These are phyloP conservation scores for Coniferiporia weirii DNA, from an alignment of 1,284 basidiomycete genomes.

Conservation along the genomic window DNA sequence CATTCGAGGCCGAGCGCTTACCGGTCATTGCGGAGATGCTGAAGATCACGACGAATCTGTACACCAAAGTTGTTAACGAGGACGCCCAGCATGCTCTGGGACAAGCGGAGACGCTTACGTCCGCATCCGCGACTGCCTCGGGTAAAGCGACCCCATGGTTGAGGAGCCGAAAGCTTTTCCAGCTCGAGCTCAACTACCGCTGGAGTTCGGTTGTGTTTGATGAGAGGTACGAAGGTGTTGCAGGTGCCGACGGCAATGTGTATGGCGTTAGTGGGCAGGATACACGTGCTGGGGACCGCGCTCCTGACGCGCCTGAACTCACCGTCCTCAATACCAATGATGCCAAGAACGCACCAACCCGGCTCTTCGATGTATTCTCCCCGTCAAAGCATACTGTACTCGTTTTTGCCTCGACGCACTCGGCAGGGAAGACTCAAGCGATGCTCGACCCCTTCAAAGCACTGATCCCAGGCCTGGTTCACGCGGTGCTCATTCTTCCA, in stretches of 20 bases:
- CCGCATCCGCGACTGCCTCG: neutral
- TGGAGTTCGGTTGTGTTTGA: constrained; percentile 21
- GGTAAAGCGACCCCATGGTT: neutral
- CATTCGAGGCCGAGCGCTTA: constrained; percentile 33
- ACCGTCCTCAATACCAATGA: neutral
- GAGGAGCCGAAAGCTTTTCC: constrained; percentile 8
- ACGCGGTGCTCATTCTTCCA: constrained; percentile 8
- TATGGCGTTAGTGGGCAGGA: constrained; percentile 1
- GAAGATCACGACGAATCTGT: neutral
- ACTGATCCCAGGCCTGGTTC: constrained; percentile 6
- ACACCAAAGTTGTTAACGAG: neutral
- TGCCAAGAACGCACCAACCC: neutral
- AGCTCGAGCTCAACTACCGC: constrained; percentile 21
- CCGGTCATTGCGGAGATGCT: constrained; percentile 38
- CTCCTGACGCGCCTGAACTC: neutral
- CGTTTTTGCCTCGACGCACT: constrained; percentile 7
- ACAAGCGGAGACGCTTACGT: neutral
- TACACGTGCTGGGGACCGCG: constrained; percentile 1
- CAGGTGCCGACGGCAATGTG: neutral
- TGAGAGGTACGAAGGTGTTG: neutral
- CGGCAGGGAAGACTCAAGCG: neutral
- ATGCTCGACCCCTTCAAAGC: neutral
- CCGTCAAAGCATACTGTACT: constrained; percentile 19
- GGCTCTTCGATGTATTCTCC: constrained; percentile 20
- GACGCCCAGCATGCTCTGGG: neutral